A percentile compares a stretch with the other conserved stretches of the same genome.
Conservation (phyloP, 352 stramenopile genomes). For the Phytopythium oedochilum region DNA sequence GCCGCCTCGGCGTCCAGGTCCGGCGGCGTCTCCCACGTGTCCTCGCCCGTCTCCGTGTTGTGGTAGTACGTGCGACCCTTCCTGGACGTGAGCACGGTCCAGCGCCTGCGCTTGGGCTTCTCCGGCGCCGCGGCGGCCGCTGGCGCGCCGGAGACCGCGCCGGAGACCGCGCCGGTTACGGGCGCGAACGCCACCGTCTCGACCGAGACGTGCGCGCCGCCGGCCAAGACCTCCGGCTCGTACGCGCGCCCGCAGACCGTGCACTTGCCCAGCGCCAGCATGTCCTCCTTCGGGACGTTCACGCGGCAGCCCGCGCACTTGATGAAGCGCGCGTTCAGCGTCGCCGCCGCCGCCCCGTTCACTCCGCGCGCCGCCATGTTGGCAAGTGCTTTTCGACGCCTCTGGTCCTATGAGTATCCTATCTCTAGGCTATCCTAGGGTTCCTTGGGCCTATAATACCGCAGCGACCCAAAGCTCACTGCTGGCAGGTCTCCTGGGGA, state of each 20-base stretch:
- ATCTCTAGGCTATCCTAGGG: no score
- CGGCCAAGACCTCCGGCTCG: slow-evolving; percentile 18
- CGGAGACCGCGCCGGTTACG: background rate
- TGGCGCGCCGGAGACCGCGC: background rate
- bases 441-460: no score
- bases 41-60: slow-evolving; percentile 78
- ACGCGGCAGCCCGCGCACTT: slow-evolving; percentile 67
- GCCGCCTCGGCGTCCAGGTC: slow-evolving; percentile 60
- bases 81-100: slow-evolving; percentile 60
- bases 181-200: slow-evolving; percentile 37
- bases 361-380: slow-evolving; percentile 38
- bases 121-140: background rate
- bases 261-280: slow-evolving; percentile 55
- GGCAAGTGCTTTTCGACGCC: background rate
- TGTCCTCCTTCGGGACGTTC: slow-evolving; percentile 79
- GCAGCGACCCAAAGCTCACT: no score
- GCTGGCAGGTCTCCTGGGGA: background rate
- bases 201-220: slow-evolving; percentile 19
- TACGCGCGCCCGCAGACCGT: slow-evolving; percentile 50
- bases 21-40: slow-evolving; percentile 65
- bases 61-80: slow-evolving; percentile 75
- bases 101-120: slow-evolving; percentile 40
- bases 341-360: slow-evolving; percentile 48
- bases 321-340: slow-evolving; percentile 77
- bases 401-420: no score